Percentiles rank a stretch among this genome's conserved stretches.
These are phyloP conservation scores for Musa beccarii DNA, from an alignment of 176 grass and related monocot genomes.

Conservation along the genomic window DNA sequence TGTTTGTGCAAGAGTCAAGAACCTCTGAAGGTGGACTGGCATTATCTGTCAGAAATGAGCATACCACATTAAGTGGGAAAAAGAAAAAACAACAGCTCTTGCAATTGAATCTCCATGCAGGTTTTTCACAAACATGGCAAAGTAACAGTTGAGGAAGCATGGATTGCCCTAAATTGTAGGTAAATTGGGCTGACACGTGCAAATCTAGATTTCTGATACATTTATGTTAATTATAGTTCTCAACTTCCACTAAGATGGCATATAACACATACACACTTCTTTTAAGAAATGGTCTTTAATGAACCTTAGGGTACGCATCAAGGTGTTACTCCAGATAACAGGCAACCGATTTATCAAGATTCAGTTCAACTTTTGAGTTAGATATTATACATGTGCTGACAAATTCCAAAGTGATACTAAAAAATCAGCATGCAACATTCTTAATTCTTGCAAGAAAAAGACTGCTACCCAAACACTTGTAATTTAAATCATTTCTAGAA, in stretches of 20 bases:
- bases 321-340: neutral
- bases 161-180: too few species aligned
- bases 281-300: neutral
- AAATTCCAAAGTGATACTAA: neutral
- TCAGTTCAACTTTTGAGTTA: neutral
- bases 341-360: neutral
- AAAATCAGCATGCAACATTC: neutral
- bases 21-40: slow-evolving; percentile 16
- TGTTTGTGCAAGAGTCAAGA: slow-evolving; percentile 14
- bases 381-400: neutral
- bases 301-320: neutral
- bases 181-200: too few species aligned
- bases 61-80: neutral
- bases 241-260: neutral
- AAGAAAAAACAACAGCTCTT: neutral
- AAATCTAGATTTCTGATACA: too few species aligned
- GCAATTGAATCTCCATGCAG: neutral
- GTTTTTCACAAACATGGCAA: too few species aligned
- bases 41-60: neutral
- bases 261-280: neutral
- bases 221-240: neutral
- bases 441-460: neutral
- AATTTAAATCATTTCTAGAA: too few species aligned
- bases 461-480: neutral
- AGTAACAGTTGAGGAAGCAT: too few species aligned